Evolutionary conservation across 2,329 filamentous ascomycete genomes (phyloP).

Genomic region (Phialophora tarda): DNA sequence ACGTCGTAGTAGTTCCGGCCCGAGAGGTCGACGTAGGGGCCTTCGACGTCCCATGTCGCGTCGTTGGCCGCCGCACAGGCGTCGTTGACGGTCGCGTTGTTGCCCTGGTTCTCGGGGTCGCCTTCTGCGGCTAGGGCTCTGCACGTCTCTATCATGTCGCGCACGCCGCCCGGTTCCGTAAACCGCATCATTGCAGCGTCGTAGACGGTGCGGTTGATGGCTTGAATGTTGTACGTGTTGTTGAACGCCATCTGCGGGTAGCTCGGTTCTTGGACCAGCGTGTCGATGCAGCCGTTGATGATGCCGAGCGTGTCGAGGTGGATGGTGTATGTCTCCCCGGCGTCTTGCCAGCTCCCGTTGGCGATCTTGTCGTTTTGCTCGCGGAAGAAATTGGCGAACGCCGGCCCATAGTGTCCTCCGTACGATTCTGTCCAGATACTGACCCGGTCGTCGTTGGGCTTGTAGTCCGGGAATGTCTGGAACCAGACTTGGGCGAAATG

Average conservation of each 20-base stretch:
- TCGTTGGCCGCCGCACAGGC: constrained; percentile 51
- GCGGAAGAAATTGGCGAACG: constrained; percentile 39
- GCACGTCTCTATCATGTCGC: constrained; percentile 56
- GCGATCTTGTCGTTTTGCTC: constrained; percentile 41
- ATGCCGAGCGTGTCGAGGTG: constrained; percentile 54
- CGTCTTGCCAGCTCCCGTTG: constrained; percentile 34
- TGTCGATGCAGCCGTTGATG: constrained; percentile 57
- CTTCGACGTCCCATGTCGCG: constrained; percentile 44
- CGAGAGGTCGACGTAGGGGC: constrained; percentile 35
- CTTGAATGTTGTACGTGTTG: constrained; percentile 58
- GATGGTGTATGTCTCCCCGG: constrained; percentile 35
- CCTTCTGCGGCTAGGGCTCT: constrained; percentile 48
- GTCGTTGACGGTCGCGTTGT: constrained; percentile 44
- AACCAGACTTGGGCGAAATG: constrained; percentile 63
- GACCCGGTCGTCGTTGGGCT: constrained; percentile 55
- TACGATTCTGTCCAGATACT: constrained; percentile 39
- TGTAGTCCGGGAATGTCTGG: constrained; percentile 63
- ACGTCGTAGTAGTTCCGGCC: constrained; percentile 60
- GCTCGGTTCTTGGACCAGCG: constrained; percentile 50
- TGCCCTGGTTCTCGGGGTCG: constrained; percentile 51
- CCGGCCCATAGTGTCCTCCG: constrained; percentile 42
- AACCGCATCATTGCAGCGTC: constrained; percentile 48
- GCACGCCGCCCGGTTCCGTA: constrained; percentile 51
- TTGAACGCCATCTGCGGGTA: constrained; percentile 56
- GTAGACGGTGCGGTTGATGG: constrained; percentile 51